Evolutionary conservation across 2,329 filamentous ascomycete genomes (phyloP), one percentile per base, ranked within the genome.

Genomic region (Talaromyces islandicus): DNA sequence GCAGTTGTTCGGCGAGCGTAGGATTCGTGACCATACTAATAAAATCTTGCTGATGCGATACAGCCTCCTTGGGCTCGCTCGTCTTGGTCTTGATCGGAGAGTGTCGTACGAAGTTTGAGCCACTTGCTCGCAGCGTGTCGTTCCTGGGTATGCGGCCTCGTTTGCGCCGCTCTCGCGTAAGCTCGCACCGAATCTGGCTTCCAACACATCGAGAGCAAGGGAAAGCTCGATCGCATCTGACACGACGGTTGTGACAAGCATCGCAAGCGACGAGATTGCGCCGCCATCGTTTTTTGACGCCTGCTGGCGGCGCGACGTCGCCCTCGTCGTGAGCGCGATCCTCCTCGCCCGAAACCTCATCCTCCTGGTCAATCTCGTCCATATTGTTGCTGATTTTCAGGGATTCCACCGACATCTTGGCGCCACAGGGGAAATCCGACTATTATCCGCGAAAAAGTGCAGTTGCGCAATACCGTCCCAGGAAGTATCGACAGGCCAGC

Each of bases 141-240:
- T 92, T 63, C 90, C 73, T 71, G 14, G 73, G 71, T 38, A 91
- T 92, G 71, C 96, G 96, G 62, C 92, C 93, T 73, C 92, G 85
- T 82, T 97, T 97, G 79, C 96, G 96, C 65, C 91, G 86, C 75
- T 95, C 91, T 54, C 93, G 88, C 60, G 92, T 88, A 74, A 96
- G 96, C 77, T 96, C 91, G 78, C 92, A 97, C 41, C 62, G 66
- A 11, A 68, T 69, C 17, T 68, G 81, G 84, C 77, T 85, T 89
- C 90, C 90, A 71, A 92, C 87, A 73, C 92, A 97, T 74, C 96
- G 91, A 54, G 91, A 91, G 73, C 92, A 97, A 57, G 92, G 92
- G 64, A 90, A 85, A 70, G 94, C 90, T 57, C 92, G 92, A 75
- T 97, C 92, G 73, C 92, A 97, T 77, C 95, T 96, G 21, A 92